These are phyloP conservation scores for Alternaria ventricosa DNA, from an alignment of 2,329 filamentous ascomycete genomes.

Conservation along the genomic window DNA sequence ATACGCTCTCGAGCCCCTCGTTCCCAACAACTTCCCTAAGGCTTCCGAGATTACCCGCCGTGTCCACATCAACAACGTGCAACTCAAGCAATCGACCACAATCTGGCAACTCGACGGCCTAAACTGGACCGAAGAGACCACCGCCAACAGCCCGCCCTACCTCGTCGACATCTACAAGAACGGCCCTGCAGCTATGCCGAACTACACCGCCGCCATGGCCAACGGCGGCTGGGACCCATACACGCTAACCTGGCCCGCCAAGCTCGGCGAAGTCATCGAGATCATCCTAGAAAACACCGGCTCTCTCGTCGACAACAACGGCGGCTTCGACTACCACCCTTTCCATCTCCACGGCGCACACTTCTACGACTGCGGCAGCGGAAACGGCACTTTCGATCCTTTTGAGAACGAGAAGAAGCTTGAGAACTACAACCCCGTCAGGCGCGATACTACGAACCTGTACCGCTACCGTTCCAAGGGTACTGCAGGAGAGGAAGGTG, in stretches of 20 bases:
- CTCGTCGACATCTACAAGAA: slow-evolving; percentile 61
- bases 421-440: slow-evolving; percentile 44
- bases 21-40: slow-evolving; percentile 41
- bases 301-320: slow-evolving; percentile 21
- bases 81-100: slow-evolving; percentile 21
- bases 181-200: slow-evolving; percentile 56
- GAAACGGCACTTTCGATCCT: slow-evolving; percentile 61
- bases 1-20: slow-evolving; percentile 46
- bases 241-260: slow-evolving; percentile 59
- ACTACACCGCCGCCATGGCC: slow-evolving; percentile 58
- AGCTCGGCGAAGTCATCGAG: slow-evolving; percentile 63
- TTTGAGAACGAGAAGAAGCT: slow-evolving; percentile 56
- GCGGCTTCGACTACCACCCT: slow-evolving; percentile 52
- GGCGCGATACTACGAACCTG: slow-evolving; percentile 60
- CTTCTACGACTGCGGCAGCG: slow-evolving; percentile 61
- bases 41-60: slow-evolving; percentile 45
- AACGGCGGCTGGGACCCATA: slow-evolving; percentile 63
- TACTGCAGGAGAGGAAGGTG: slow-evolving; percentile 51
- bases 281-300: slow-evolving; percentile 56
- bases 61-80: slow-evolving; percentile 35
- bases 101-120: slow-evolving; percentile 35
- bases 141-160: slow-evolving; percentile 50
- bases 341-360: slow-evolving; percentile 64
- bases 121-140: slow-evolving; percentile 24
- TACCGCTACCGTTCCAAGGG: slow-evolving; percentile 60